These are phyloP conservation scores for Wickerhamiella dianesei DNA, from an alignment of 805 yeast species.

Conservation along the genomic window DNA sequence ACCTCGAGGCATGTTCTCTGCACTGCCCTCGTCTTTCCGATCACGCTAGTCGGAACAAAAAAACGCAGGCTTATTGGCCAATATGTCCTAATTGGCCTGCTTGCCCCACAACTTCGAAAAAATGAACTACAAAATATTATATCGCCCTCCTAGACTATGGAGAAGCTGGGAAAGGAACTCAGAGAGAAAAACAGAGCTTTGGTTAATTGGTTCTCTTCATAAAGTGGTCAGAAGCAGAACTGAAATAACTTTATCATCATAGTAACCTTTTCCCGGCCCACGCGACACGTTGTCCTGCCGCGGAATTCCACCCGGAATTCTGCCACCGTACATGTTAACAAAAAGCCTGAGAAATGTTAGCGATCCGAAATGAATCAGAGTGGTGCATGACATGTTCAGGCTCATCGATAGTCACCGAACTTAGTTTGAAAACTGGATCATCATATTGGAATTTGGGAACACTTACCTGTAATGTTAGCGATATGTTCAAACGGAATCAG, in stretches of 20 bases:
- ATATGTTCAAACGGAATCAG: slow-evolving; percentile 12
- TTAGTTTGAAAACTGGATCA: neutral
- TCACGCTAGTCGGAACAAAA: too few relatives aligned
- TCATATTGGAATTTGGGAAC: slow-evolving; percentile 1
- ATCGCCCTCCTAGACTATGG: neutral
- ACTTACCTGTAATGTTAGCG: slow-evolving; percentile 2
- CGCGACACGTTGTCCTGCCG: neutral
- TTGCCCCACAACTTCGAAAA: too few relatives aligned
- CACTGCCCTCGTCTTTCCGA: too few relatives aligned
- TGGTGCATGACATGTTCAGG: slow-evolving; percentile 4
- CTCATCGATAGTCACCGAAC: slow-evolving; percentile 3
- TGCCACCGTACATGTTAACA: neutral
- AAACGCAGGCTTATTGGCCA: too few relatives aligned
- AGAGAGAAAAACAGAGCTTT: slow-evolving; percentile 22
- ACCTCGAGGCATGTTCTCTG: too few relatives aligned
- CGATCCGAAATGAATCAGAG: neutral
- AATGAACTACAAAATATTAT: too few relatives aligned
- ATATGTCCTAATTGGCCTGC: too few relatives aligned
- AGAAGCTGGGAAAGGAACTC: slow-evolving; percentile 5
- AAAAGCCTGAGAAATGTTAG: neutral
- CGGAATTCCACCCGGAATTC: slow-evolving; percentile 11
- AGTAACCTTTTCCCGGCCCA: slow-evolving; percentile 1
- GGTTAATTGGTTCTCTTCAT: slow-evolving; percentile 20
- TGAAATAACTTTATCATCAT: slow-evolving; percentile 20
- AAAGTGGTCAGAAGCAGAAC: slow-evolving; percentile 24